Conservation (phyloP, 2,329 filamentous ascomycete species). For the Microdochium bolleyi region DNA sequence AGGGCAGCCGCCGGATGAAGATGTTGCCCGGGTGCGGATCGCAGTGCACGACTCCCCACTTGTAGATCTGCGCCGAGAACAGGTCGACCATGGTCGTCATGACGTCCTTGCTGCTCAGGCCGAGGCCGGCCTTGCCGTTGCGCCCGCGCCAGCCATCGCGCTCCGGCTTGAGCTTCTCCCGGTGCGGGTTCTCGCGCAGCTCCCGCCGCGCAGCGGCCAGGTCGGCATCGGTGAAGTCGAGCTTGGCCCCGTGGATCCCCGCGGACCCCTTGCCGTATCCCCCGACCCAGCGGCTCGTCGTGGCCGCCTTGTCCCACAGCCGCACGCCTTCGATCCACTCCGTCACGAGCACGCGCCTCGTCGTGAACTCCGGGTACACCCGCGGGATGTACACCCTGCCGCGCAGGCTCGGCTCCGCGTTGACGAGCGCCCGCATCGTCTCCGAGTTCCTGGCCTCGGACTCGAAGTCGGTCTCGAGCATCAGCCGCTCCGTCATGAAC, state of each 20-base stretch:
- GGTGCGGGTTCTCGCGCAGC: constrained; percentile 41
- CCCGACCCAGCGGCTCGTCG: constrained; percentile 71
- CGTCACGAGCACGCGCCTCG: constrained; percentile 78
- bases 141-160: constrained; percentile 71
- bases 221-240: constrained; percentile 41
- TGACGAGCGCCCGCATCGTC: constrained; percentile 71
- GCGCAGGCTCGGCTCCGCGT: constrained; percentile 65
- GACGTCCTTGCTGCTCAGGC: constrained; percentile 73
- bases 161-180: constrained; percentile 67
- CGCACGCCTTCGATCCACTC: constrained; percentile 97
- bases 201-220: constrained; percentile 34
- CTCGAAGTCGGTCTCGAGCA: constrained; percentile 88
- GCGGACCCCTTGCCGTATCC: constrained; percentile 69
- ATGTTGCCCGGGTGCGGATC: constrained; percentile 97
- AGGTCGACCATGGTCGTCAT: constrained; percentile 97
- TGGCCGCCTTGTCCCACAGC: constrained; percentile 82
- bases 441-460: constrained; percentile 87
- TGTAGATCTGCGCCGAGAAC: constrained; percentile 96
- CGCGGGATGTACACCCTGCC: constrained; percentile 82
- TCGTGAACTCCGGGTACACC: constrained; percentile 75
- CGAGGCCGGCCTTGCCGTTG: constrained; percentile 70
- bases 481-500: constrained; percentile 85
- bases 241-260: constrained; percentile 60
- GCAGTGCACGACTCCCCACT: constrained; percentile 92
- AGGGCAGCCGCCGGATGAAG: constrained; percentile 80